phyloP scores from a whole-genome alignment of 345 rosid genomes.

The Acer negundo region DNA sequence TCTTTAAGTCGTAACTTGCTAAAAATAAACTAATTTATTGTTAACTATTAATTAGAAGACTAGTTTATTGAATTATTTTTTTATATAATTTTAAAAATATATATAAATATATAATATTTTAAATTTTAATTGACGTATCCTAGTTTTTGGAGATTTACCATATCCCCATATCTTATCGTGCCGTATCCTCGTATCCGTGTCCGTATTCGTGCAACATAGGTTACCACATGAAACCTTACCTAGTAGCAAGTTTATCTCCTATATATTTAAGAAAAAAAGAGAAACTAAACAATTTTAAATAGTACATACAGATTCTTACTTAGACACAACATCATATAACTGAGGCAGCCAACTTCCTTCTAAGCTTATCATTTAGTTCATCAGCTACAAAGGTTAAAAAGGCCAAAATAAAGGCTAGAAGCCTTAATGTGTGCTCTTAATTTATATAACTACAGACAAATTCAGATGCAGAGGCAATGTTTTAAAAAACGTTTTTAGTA shows the following conservation, averaged over 20 bases:
- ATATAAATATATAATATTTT: too few relatives aligned
- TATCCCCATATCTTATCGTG: too few relatives aligned
- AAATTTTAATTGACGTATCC: too few relatives aligned
- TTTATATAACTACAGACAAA: background rate
- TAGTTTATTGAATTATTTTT: too few relatives aligned
- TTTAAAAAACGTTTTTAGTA: too few relatives aligned
- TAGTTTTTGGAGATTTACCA: too few relatives aligned
- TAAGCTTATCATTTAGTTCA: constrained; percentile 1
- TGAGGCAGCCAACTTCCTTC: background rate
- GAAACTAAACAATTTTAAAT: background rate
- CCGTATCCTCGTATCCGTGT: too few relatives aligned
- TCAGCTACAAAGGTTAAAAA: background rate
- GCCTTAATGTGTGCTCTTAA: background rate
- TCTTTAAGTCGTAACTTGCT: too few relatives aligned
- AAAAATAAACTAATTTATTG: too few relatives aligned
- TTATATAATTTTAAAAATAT: too few relatives aligned
- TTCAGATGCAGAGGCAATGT: background rate
- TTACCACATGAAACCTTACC: background rate
- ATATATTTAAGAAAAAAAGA: background rate
- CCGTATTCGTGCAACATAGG: background rate
- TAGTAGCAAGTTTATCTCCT: constrained; percentile 2
- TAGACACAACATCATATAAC: background rate
- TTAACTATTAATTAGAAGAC: too few relatives aligned
- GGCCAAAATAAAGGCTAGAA: background rate
- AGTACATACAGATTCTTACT: background rate